phyloP scores from a whole-genome alignment of 768 basidiomycete genomes.

The Boletales sp. region DNA sequence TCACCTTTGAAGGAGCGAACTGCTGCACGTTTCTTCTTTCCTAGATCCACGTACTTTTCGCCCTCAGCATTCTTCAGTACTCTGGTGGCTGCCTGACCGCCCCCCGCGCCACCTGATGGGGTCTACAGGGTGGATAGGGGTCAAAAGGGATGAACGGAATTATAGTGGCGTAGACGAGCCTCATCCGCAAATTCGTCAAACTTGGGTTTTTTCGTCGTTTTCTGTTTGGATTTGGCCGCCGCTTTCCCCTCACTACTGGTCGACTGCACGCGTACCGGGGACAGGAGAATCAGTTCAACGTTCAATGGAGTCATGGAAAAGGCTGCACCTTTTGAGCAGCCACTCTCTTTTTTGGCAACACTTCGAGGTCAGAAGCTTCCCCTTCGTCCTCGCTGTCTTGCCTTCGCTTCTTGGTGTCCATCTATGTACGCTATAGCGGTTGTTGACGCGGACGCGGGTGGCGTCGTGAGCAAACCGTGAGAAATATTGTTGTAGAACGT shows the following conservation, averaged over 20 bases:
- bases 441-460: not conserved
- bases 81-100: not conserved
- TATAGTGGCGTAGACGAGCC: constrained; percentile 3
- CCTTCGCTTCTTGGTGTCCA: constrained; percentile 19
- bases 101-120: constrained; percentile 3
- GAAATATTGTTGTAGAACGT: constrained; percentile 1
- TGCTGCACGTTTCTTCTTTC: constrained; percentile 67
- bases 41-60: constrained; percentile 57
- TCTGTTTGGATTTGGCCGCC: constrained; percentile 11
- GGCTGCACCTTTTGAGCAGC: constrained; percentile 13
- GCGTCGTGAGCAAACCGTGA: constrained; percentile 2
- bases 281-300: not conserved
- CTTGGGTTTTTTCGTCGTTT: constrained; percentile 38
- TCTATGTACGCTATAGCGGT: not conserved
- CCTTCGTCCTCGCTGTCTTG: constrained; percentile 15
- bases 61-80: constrained; percentile 24
- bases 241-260: constrained; percentile 8
- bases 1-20: constrained; percentile 49
- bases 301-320: not conserved
- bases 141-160: not conserved
- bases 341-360: not conserved
- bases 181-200: constrained; percentile 4
- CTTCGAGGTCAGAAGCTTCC: constrained; percentile 14
- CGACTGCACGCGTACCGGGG: not conserved
- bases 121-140: constrained; percentile 19